Evolutionary conservation across 768 basidiomycete species (phyloP), one percentile per base, ranked within the genome.

Genomic region (Daedaleopsis sinensis): DNA sequence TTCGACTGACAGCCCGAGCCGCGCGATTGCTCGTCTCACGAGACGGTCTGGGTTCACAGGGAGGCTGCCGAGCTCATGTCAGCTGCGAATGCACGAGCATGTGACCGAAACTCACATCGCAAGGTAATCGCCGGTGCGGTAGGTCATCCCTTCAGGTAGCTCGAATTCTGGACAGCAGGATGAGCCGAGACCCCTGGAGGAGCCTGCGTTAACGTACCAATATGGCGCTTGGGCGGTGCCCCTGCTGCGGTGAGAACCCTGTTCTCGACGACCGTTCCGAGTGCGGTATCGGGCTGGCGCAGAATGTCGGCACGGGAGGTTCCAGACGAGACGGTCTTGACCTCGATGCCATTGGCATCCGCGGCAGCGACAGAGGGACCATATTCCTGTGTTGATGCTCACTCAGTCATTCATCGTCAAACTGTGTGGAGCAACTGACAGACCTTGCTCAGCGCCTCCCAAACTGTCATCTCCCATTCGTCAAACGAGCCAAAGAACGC

Each of bases 71-170:
- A 6, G 44, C 11, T 19, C 37, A 10, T 21, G 16, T 51, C 42
- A 19, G 7, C 50, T 23, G 23, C 27, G 27, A 32, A 32, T 27
- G 43, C 11, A 39, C 27, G 7, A 54, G 35, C 1, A 2, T 11
- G 39, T 27, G 10, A 21, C 13, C 37, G 19, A 36, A 11, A 68
- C 77, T 48, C 53, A 78, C 74, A 83, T 74, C 0, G 78, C 76
- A 6, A 83, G 71, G 64, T 83, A 83, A 61, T 83, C 82, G 15
- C 82, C 82, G 5, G 79, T 72, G 19, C 73, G 70, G 43, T 79
- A 80, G 0, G 73, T 73, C 36, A 66, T 65, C 0, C 71, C 75
- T 39, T 76, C 74, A 0, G 80, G 79, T 6, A 82, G 69, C 27
- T 71, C 69, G 44, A 82, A 73, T 52, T 80, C 79, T 78, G 59